phyloP scores from a whole-genome alignment of 371 early-diverging fungal species.

The Basidiobolus meristosporus region DNA sequence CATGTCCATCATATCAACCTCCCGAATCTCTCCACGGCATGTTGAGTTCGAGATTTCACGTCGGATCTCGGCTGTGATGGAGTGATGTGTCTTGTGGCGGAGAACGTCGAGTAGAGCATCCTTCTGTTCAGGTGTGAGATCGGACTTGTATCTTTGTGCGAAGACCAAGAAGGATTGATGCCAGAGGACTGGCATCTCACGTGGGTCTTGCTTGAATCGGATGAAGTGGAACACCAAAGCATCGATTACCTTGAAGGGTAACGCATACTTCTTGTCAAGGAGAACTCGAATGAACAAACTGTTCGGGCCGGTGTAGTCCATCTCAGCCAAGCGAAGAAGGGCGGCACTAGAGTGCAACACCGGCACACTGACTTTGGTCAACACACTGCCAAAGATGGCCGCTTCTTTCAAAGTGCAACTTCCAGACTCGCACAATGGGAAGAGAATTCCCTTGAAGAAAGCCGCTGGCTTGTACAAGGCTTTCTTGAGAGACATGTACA shows the following conservation, averaged over 20 bases:
- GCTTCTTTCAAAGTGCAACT: constrained; percentile 93
- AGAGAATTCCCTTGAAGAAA: constrained; percentile 92
- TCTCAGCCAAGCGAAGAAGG: constrained; percentile 80
- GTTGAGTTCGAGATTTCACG: constrained; percentile 58
- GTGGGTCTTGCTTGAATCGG: constrained; percentile 61
- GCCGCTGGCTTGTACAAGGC: constrained; percentile 90
- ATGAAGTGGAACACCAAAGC: constrained; percentile 85
- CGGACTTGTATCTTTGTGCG: constrained; percentile 89
- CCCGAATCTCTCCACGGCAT: constrained; percentile 35
- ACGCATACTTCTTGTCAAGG: constrained; percentile 94
- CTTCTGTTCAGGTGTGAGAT: constrained; percentile 85
- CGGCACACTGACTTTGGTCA: constrained; percentile 84
- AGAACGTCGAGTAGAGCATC: constrained; percentile 70
- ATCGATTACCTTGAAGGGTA: constrained; percentile 92
- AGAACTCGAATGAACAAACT: constrained; percentile 85
- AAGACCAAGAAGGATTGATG: constrained; percentile 90
- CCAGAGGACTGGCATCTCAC: constrained; percentile 92
- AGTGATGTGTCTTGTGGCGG: constrained; percentile 52
- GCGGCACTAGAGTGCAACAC: constrained; percentile 90
- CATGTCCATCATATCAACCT: too few relatives aligned
- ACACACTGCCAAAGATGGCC: constrained; percentile 81
- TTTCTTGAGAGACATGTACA: constrained; percentile 92
- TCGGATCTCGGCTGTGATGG: constrained; percentile 82
- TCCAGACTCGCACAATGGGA: constrained; percentile 89
- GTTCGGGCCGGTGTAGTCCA: constrained; percentile 91